Evolutionary conservation across 1,284 basidiomycete genomes (phyloP).

Genomic region (Cryptococcus sp.): DNA sequence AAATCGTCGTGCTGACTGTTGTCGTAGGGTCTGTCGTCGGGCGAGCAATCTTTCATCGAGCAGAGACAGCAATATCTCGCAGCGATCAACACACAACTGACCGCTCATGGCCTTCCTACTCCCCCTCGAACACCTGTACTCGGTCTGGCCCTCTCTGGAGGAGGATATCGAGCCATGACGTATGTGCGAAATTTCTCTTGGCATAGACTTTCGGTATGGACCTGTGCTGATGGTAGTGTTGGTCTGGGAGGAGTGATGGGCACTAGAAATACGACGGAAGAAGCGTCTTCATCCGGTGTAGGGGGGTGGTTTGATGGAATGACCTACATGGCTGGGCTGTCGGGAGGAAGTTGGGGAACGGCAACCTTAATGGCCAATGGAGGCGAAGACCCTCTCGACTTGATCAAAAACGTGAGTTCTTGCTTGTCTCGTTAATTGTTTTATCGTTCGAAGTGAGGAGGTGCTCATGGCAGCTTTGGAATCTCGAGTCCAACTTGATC

Average conservation of each 20-base stretch:
- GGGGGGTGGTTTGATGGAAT: constrained; percentile 42
- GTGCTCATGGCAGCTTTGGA: constrained; percentile 33
- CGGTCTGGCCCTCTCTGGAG: constrained; percentile 48
- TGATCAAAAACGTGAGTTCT: constrained; percentile 33
- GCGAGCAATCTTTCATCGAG: constrained; percentile 32
- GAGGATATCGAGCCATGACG: constrained; percentile 51
- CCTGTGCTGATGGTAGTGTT: constrained; percentile 8
- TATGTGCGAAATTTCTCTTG: constrained; percentile 11
- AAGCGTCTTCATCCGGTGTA: constrained; percentile 26
- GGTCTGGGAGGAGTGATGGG: constrained; percentile 20
- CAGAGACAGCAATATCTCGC: constrained; percentile 20
- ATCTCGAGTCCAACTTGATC: constrained; percentile 49
- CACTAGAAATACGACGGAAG: constrained; percentile 20
- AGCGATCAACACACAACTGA: constrained; percentile 27
- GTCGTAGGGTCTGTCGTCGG: constrained; percentile 23
- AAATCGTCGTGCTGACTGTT: neutral
- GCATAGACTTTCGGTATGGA: neutral
- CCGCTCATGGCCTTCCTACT: constrained; percentile 21
- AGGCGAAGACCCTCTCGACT: constrained; percentile 31
- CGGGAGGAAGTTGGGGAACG: constrained; percentile 45
- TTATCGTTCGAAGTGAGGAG: neutral
- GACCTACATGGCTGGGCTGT: constrained; percentile 44
- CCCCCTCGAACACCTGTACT: constrained; percentile 44
- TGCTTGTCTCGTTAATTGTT: neutral
- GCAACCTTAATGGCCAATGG: constrained; percentile 41